Evolutionary conservation across 208 protist species (phyloP).

Genomic region (Angomonas desouzai): DNA sequence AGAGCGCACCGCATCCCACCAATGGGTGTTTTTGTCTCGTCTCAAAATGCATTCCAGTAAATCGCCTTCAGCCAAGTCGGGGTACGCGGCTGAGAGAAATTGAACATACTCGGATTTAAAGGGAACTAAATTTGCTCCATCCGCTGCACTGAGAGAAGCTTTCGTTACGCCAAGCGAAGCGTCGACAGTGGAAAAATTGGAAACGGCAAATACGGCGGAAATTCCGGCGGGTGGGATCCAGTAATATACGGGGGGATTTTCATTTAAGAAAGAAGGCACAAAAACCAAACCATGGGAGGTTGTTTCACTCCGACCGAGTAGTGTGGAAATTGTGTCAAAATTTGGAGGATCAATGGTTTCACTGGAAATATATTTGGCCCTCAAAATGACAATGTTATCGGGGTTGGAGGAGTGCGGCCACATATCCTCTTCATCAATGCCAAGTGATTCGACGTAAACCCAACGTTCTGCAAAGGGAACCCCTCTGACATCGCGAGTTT

Average conservation of each 20-base stretch:
- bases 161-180: slow-evolving; percentile 36
- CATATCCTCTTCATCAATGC: slow-evolving; percentile 57
- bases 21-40: slow-evolving; percentile 68
- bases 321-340: not conserved
- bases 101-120: slow-evolving; percentile 76
- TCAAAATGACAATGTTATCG: slow-evolving; percentile 53
- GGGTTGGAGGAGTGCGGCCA: slow-evolving; percentile 58
- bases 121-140: slow-evolving; percentile 25
- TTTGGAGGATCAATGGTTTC: not conserved
- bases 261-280: slow-evolving; percentile 18
- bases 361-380: slow-evolving; percentile 30
- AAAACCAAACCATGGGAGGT: slow-evolving; percentile 62
- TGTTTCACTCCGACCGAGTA: slow-evolving; percentile 24
- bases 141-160: slow-evolving; percentile 31
- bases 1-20: slow-evolving; percentile 77
- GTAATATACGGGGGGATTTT: slow-evolving; percentile 24
- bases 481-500: slow-evolving; percentile 46
- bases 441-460: slow-evolving; percentile 43
- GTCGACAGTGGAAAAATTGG: slow-evolving; percentile 24
- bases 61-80: slow-evolving; percentile 30
- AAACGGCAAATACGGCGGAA: slow-evolving; percentile 45
- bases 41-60: slow-evolving; percentile 66
- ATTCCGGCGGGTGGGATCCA: slow-evolving; percentile 56
- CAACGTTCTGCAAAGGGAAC: slow-evolving; percentile 58
- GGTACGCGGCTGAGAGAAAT: slow-evolving; percentile 44